A percentile compares a stretch with the other conserved stretches of the same genome.
phyloP scores from a whole-genome alignment of 345 rosid species.

The Hibiscus syriacus region DNA sequence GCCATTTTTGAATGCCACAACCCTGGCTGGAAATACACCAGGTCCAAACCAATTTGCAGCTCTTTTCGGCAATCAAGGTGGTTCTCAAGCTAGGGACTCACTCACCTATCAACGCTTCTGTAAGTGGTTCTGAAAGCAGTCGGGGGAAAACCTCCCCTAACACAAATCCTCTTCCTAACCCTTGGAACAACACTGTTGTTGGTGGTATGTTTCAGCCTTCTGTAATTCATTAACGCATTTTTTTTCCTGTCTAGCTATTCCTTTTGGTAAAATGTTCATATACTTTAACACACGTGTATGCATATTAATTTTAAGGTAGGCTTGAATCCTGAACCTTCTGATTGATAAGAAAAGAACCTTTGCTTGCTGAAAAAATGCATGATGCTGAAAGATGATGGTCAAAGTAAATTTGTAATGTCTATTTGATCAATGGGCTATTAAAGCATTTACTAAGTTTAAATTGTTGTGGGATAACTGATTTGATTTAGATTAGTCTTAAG shows the following conservation, averaged over 20 bases:
- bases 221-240: background rate
- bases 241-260: too few relatives aligned
- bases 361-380: background rate
- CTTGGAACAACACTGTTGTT: slow-evolving; percentile 55
- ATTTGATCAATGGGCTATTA: background rate
- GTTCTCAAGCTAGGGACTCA: slow-evolving; percentile 33
- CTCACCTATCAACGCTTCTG: slow-evolving; percentile 37
- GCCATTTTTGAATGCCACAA: slow-evolving; percentile 73
- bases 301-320: too few relatives aligned
- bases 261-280: too few relatives aligned
- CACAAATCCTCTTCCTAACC: slow-evolving; percentile 83
- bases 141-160: slow-evolving; percentile 58
- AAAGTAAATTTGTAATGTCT: background rate
- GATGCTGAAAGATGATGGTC: background rate
- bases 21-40: slow-evolving; percentile 44
- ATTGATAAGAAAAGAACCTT: background rate
- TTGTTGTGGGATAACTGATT: background rate
- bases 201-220: slow-evolving; percentile 29
- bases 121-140: slow-evolving; percentile 36
- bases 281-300: too few relatives aligned
- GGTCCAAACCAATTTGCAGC: slow-evolving; percentile 59
- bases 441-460: background rate
- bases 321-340: background rate
- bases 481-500: background rate
- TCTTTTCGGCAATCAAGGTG: slow-evolving; percentile 46